A percentile compares a stretch with the other conserved stretches of the same genome.
Evolutionary conservation across 2,329 filamentous ascomycete species (phyloP).

Genomic region (Diaporthe citriasiana): DNA sequence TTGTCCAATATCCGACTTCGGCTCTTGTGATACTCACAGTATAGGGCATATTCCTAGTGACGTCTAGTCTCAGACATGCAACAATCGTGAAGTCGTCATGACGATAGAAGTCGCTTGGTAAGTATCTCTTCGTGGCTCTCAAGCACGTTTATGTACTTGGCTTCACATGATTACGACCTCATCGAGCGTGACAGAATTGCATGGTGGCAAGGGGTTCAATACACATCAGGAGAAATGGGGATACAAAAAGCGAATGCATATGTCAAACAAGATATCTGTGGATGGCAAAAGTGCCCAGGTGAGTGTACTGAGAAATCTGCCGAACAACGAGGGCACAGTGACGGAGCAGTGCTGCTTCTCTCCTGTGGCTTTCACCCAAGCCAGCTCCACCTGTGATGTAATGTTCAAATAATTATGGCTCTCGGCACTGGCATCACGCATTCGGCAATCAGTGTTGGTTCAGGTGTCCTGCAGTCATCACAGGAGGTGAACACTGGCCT

Average conservation of each 20-base stretch:
- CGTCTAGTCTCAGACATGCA: background rate
- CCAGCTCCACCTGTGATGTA: background rate
- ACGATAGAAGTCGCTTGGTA: background rate
- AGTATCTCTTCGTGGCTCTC: background rate
- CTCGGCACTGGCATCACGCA: background rate
- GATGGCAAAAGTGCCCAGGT: background rate
- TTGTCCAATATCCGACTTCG: too few species aligned
- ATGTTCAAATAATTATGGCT: background rate
- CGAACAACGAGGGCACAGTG: background rate
- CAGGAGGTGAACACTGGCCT: background rate
- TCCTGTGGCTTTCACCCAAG: background rate
- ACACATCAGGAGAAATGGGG: too few species aligned
- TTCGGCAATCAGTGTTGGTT: too few species aligned
- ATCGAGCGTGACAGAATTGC: too few species aligned
- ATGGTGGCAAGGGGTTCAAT: background rate
- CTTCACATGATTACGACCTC: background rate
- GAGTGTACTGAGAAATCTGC: too few species aligned
- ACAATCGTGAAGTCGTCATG: background rate
- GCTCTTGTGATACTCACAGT: background rate
- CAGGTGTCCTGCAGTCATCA: background rate
- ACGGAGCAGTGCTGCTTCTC: background rate
- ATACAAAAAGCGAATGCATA: background rate
- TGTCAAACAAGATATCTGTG: background rate
- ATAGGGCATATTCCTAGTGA: background rate
- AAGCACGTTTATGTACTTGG: background rate